phyloP scores from a whole-genome alignment of 345 rosid genomes.

The Bruguiera parviflora region DNA sequence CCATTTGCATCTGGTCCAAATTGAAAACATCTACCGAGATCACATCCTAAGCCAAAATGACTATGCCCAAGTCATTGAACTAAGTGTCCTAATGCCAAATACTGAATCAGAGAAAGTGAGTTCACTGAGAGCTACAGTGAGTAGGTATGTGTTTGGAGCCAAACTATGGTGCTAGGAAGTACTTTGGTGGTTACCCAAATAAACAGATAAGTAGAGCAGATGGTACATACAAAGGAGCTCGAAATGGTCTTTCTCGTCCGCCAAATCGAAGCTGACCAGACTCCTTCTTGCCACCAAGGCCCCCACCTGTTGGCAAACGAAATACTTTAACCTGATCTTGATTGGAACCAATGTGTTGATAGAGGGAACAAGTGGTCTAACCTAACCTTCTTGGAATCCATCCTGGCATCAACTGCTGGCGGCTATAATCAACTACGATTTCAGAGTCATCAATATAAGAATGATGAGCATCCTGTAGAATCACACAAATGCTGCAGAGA shows the following conservation, averaged over 20 bases:
- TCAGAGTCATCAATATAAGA: constrained; percentile 64
- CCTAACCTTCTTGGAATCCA: constrained; percentile 99
- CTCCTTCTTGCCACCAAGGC: constrained; percentile 94
- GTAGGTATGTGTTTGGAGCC: too few relatives aligned
- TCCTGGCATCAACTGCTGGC: constrained; percentile 90
- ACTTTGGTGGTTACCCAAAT: too few relatives aligned
- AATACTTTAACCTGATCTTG: background rate
- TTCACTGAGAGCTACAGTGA: too few relatives aligned
- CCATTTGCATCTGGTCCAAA: too few relatives aligned
- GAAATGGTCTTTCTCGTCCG: constrained; percentile 94
- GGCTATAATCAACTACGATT: constrained; percentile 79
- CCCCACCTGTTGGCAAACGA: constrained; percentile 58
- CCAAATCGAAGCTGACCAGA: constrained; percentile 96
- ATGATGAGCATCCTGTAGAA: constrained; percentile 74
- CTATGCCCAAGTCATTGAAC: too few relatives aligned
- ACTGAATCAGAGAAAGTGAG: too few relatives aligned
- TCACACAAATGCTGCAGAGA: background rate
- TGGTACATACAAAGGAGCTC: constrained; percentile 79
- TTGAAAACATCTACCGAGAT: too few relatives aligned
- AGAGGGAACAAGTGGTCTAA: constrained; percentile 21
- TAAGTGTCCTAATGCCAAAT: too few relatives aligned
- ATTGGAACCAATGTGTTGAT: background rate
- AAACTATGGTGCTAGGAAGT: too few relatives aligned
- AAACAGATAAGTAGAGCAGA: too few relatives aligned
- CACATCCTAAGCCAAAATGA: too few relatives aligned